Conservation (phyloP, 345 rosid species). For the Carallia brachiata region DNA sequence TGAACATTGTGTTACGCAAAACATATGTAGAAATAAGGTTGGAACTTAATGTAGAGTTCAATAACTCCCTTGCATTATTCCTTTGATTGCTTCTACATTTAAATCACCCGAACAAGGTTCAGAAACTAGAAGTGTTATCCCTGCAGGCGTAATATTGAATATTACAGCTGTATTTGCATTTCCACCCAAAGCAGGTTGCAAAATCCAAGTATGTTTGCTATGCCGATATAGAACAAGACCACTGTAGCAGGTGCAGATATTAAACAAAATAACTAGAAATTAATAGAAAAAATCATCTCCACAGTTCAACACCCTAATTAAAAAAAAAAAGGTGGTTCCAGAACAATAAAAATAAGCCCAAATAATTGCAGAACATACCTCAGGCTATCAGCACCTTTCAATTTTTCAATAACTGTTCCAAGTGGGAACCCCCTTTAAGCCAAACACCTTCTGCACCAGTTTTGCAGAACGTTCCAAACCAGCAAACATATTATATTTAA, state of each 20-base stretch:
- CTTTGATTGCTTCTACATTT: no score
- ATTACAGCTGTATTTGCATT: constrained; percentile 97
- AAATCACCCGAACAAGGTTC: background rate
- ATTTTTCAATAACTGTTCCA: constrained; percentile 91
- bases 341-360: background rate
- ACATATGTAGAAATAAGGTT: background rate
- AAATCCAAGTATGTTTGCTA: constrained; percentile 73
- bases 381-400: constrained; percentile 94
- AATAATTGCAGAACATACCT: constrained; percentile 46
- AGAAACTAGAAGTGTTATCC: constrained; percentile 38
- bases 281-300: background rate
- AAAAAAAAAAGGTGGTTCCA: background rate
- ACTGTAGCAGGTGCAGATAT: constrained; percentile 35
- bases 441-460: constrained; percentile 98
- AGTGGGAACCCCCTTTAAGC: constrained; percentile 86
- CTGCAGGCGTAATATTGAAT: constrained; percentile 94
- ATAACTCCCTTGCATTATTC: no score
- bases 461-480: constrained; percentile 96
- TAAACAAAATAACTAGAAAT: background rate
- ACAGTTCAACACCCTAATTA: background rate
- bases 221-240: constrained; percentile 96
- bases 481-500: constrained; percentile 37
- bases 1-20: background rate
- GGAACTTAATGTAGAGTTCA: no score
- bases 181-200: constrained; percentile 97